These are phyloP conservation scores for Mycena olivaceomarginata DNA, from an alignment of 768 basidiomycete genomes.

Conservation along the genomic window DNA sequence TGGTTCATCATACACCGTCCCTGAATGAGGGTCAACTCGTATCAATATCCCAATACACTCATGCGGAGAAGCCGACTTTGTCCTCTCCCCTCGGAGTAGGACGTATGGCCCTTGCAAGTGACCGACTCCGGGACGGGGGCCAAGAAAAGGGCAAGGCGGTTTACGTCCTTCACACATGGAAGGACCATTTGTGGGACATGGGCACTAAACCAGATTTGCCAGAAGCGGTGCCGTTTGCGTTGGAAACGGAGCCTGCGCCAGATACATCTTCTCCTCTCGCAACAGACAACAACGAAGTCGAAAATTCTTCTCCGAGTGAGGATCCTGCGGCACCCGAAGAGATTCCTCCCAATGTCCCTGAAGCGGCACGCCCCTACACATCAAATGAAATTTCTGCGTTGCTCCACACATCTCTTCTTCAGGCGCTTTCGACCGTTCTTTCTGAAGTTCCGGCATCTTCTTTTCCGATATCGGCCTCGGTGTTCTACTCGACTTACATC, in stretches of 20 bases:
- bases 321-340: constrained; percentile 22
- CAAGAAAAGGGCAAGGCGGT: constrained; percentile 87
- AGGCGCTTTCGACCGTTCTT: constrained; percentile 75
- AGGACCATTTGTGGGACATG: constrained; percentile 84
- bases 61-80: constrained; percentile 56
- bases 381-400: constrained; percentile 71
- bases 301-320: constrained; percentile 14
- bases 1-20: constrained; percentile 70
- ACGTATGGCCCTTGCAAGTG: constrained; percentile 75
- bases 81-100: constrained; percentile 87
- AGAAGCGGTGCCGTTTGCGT: constrained; percentile 54
- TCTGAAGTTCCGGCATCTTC: constrained; percentile 66
- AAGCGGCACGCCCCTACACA: constrained; percentile 38
- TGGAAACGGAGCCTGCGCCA: constrained; percentile 23
- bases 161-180: constrained; percentile 83
- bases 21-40: constrained; percentile 74
- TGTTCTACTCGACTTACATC: constrained; percentile 85
- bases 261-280: background rate
- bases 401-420: constrained; percentile 78
- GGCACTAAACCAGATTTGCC: constrained; percentile 80
- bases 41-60: constrained; percentile 72
- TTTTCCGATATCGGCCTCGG: constrained; percentile 87
- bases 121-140: constrained; percentile 63
- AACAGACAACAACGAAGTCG: constrained; percentile 29
- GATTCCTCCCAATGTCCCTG: constrained; percentile 4